Evolutionary conservation across 768 basidiomycete genomes (phyloP), one percentile per base, ranked within the genome.

Genomic region (Phanerodontia chrysosporium): DNA sequence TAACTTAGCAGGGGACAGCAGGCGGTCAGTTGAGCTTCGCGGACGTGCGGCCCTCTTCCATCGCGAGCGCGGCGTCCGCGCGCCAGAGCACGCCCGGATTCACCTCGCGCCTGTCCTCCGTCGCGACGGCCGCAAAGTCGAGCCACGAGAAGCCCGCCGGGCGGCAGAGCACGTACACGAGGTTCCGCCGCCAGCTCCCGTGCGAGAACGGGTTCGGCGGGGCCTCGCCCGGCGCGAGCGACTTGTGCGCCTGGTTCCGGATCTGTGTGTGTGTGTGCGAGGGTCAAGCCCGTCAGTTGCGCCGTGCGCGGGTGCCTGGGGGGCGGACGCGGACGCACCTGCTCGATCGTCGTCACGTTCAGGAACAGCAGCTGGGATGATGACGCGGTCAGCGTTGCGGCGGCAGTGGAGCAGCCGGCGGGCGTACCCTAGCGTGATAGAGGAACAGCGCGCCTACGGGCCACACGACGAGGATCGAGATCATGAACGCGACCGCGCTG

Each of bases 261-360:
- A 96, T 93, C 89, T 93, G 68, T 59, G 49, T 54, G n/a, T n/a
- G n/a, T n/a, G n/a, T 7, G 39, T 18, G 39, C 10, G 18, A 18
- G 10, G 39, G 18, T 8, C 9, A 18, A 18, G 39, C 13, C 7
- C 32, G 39, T n/a, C 30, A 51, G 28, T 25, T n/a, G n/a, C n/a
- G n/a, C 7, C 24, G 6, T 30, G 27, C 29, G 52, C 22, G 52
- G 10, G 22, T 14, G n/a, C 49, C 4, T 32, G 10, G 12, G 13
- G 22, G 52, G 35, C 21, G 24, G 22, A 35, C 14, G 22, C n/a
- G 36, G 6, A 16, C 52, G 32, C 70, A 90, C 89, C 82, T 94
- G 92, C 75, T 98, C 95, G 61, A 98, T 94, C n/a, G 95, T 98
- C 9, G 95, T 97, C 35, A 93, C 80, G 71, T 96, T 95, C 62